Conservation (phyloP, 306 rosid genomes). For the Glycine latifolia region DNA sequence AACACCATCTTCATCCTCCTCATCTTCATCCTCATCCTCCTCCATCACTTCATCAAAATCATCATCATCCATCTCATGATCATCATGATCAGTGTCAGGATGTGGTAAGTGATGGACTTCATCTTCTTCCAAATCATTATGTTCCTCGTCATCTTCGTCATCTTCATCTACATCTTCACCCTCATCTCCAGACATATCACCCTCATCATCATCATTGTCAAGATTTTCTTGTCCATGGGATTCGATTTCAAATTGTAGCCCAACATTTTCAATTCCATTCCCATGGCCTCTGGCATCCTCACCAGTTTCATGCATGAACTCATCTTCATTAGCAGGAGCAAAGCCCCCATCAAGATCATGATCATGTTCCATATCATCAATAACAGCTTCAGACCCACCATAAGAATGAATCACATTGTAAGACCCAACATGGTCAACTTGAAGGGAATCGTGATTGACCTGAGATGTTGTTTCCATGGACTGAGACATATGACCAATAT, state of each 20-base stretch:
- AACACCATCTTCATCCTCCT: slow-evolving; percentile 95
- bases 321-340: slow-evolving; percentile 75
- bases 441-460: slow-evolving; percentile 62
- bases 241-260: slow-evolving; percentile 76
- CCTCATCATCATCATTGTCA: slow-evolving; percentile 81
- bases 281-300: slow-evolving; percentile 77
- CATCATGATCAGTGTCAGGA: slow-evolving; percentile 94
- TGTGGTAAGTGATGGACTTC: slow-evolving; percentile 91
- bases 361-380: slow-evolving; percentile 95
- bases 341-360: slow-evolving; percentile 78
- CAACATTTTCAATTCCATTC: slow-evolving; percentile 71
- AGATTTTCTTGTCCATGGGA: slow-evolving; percentile 80
- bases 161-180: slow-evolving; percentile 77
- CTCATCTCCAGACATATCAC: slow-evolving; percentile 96
- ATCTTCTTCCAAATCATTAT: slow-evolving; percentile 86
- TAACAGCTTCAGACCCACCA: slow-evolving; percentile 93
- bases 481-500: slow-evolving; percentile 63
- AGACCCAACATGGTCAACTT: slow-evolving; percentile 67
- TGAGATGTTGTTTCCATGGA: slow-evolving; percentile 75
- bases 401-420: slow-evolving; percentile 66
- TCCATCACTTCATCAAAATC: slow-evolving; percentile 89
- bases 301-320: slow-evolving; percentile 85
- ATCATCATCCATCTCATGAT: slow-evolving; percentile 91
- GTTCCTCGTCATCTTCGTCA: slow-evolving; percentile 92
- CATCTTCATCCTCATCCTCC: slow-evolving; percentile 88